These are phyloP conservation scores for Capronia americana DNA, from an alignment of 2,329 filamentous ascomycete genomes.

Conservation along the genomic window DNA sequence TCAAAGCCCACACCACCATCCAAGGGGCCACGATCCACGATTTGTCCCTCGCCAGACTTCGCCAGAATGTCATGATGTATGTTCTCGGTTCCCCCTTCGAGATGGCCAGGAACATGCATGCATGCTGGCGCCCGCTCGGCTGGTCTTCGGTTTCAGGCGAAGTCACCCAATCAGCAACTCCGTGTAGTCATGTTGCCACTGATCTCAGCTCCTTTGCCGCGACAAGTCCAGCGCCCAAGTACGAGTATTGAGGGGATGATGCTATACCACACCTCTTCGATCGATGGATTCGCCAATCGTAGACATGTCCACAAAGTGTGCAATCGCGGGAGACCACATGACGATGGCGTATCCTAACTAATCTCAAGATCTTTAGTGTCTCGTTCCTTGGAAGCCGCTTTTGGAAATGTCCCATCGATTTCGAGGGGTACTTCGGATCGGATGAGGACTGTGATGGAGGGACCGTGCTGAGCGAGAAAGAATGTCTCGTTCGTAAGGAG, in stretches of 20 bases:
- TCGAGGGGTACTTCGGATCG: too few species aligned
- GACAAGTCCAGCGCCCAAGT: background rate
- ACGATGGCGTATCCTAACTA: too few species aligned
- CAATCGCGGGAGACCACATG: too few species aligned
- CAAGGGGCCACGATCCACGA: background rate
- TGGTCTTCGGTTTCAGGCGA: background rate
- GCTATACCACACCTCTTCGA: too few species aligned
- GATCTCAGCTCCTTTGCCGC: background rate
- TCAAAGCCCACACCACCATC: background rate
- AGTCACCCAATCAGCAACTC: background rate
- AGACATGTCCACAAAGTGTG: too few species aligned
- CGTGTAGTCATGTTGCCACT: background rate
- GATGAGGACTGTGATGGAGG: too few species aligned
- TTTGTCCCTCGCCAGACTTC: background rate
- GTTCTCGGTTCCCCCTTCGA: background rate
- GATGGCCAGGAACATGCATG: background rate
- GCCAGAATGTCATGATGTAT: background rate
- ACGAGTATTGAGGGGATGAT: background rate
- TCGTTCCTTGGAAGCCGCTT: too few species aligned
- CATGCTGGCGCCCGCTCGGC: background rate
- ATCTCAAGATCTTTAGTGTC: too few species aligned
- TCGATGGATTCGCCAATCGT: too few species aligned
- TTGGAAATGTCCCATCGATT: too few species aligned
- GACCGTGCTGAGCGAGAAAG: too few species aligned
- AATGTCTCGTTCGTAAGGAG: too few species aligned